Base-by-base conservation (phyloP, 257 asterid genomes). In the Nicotiana otophora region DNA sequence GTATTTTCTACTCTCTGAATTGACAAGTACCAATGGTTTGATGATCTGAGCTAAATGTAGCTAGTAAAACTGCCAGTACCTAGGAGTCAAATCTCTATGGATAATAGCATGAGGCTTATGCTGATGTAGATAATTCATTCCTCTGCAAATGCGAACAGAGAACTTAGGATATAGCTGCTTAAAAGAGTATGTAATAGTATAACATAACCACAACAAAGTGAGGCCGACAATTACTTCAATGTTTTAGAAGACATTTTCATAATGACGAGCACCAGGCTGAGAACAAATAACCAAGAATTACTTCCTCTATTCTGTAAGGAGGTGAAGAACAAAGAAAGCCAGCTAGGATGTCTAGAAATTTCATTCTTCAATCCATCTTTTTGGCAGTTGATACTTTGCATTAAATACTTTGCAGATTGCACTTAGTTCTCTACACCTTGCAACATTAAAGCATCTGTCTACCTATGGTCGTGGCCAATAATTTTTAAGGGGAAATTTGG, bases 41-140 rank as follows among this genome's bases (percentile, higher is more conserved):
- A 72, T 72, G 78, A 72, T 36, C 78, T 23, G 61, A 72, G 61
- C 46, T 72, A 72, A 72, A 72, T 72, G 36, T 72, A 72, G 61
- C 60, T 6, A 72, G 78, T 72, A 55, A 42, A 84, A 72, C 80
- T 63, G 74, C 28, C 46, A 26, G 82, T 85, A 90, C 95, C 93
- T 89, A n/a, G 95, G 95, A 34, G 93, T 91, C 88, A 91, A 86
- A 90, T 91, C 93, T 70, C 95, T 87, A 77, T 91, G 95, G 87
- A 91, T 85, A 60, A 91, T 87, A 77, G 95, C 89, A 82, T 87
- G 93, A 33, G 95, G 93, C 63, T 87, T 90, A 83, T 89, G 92
- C 83, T 90, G 89, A 89, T 91, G 95, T 51, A 91, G 92, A 86
- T 91, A 91, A 82, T 87, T 91, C 95, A 91, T 90, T 68, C 95